Evolutionary conservation across 306 rosid genomes (phyloP).

Genomic region (Lupinus albus): DNA sequence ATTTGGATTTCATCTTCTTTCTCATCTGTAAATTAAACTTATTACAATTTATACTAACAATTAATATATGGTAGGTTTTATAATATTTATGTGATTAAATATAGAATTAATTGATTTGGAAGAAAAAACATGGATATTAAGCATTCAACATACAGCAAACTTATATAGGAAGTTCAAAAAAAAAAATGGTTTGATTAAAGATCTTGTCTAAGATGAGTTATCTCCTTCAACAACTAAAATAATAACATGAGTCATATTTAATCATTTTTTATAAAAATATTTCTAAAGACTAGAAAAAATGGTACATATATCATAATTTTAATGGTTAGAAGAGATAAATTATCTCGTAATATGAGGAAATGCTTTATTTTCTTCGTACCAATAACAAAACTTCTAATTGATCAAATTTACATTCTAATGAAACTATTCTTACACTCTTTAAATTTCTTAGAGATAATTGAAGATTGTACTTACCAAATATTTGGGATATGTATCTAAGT

Average conservation of each 20-base stretch:
- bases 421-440: slow-evolving; percentile 2
- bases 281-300: too few relatives aligned
- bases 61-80: neutral
- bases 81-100: neutral
- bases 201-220: too few relatives aligned
- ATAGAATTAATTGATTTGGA: too few relatives aligned
- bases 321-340: too few relatives aligned
- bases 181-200: neutral
- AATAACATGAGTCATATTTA: too few relatives aligned
- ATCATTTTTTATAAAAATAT: too few relatives aligned
- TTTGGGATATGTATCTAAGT: slow-evolving; percentile 69
- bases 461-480: slow-evolving; percentile 62
- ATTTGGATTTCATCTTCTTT: slow-evolving; percentile 76
- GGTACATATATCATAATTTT: too few relatives aligned
- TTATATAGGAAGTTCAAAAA: too few relatives aligned
- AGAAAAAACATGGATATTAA: neutral
- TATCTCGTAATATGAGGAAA: too few relatives aligned
- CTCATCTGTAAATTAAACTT: slow-evolving; percentile 67
- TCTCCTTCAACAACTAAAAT: too few relatives aligned
- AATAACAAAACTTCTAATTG: neutral
- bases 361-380: too few relatives aligned
- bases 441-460: neutral
- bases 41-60: slow-evolving; percentile 1
- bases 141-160: too few relatives aligned
- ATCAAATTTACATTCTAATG: neutral